These are phyloP conservation scores for Alternaria triticina DNA, from an alignment of 2,329 filamentous ascomycete species.

Conservation along the genomic window DNA sequence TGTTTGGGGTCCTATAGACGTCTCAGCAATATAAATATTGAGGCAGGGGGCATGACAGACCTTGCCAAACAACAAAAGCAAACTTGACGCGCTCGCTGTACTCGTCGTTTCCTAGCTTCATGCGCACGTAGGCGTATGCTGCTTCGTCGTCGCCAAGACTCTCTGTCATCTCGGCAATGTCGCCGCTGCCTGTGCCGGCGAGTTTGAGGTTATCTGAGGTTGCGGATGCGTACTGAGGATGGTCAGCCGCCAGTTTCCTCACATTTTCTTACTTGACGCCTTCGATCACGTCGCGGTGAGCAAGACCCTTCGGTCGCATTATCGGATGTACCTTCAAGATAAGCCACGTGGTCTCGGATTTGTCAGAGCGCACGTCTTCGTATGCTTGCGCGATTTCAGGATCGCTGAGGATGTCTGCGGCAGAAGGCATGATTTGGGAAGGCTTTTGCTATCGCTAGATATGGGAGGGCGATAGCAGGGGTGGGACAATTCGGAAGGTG, in stretches of 20 bases:
- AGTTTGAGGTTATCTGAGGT: slow-evolving; percentile 65
- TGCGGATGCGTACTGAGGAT: slow-evolving; percentile 41
- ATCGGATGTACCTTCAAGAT: slow-evolving; percentile 62
- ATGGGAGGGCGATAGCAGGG: background rate
- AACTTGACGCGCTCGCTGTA: slow-evolving; percentile 74
- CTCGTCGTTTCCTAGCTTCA: slow-evolving; percentile 73
- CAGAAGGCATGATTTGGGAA: slow-evolving; percentile 29
- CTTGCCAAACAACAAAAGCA: slow-evolving; percentile 71
- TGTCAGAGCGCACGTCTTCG: slow-evolving; percentile 71
- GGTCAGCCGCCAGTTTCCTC: background rate
- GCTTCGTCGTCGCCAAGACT: slow-evolving; percentile 66
- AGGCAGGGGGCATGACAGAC: slow-evolving; percentile 54
- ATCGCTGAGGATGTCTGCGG: slow-evolving; percentile 40
- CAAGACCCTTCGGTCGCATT: background rate
- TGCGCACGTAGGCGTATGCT: slow-evolving; percentile 65
- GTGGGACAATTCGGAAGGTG: background rate
- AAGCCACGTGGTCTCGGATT: slow-evolving; percentile 70
- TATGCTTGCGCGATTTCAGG: slow-evolving; percentile 69
- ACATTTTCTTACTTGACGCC: background rate
- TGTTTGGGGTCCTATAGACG: slow-evolving; percentile 50
- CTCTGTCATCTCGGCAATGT: slow-evolving; percentile 63
- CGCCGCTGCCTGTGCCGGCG: slow-evolving; percentile 65
- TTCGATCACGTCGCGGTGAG: background rate
- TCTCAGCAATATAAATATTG: background rate
- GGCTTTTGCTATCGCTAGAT: background rate